Percentiles rank a stretch among this genome's conserved stretches.
These are phyloP conservation scores for Eucalyptus erythrocorys DNA, from an alignment of 345 rosid species.

Conservation along the genomic window DNA sequence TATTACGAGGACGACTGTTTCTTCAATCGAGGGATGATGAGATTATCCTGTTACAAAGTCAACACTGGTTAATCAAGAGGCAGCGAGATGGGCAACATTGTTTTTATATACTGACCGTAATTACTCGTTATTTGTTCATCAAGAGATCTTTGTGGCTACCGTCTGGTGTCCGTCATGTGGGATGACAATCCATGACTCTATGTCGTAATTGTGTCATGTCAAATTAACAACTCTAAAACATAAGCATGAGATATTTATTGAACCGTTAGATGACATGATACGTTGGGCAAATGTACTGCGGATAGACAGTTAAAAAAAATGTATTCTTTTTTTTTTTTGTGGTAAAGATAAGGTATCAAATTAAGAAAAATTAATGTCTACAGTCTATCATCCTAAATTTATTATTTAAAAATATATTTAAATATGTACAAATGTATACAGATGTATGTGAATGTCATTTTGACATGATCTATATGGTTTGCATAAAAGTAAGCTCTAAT, in stretches of 20 bases:
- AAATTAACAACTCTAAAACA: background rate
- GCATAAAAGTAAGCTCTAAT: background rate
- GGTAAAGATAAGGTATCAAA: no score
- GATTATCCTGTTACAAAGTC: background rate
- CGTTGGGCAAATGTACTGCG: background rate
- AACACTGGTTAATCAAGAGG: background rate
- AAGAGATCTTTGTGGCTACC: background rate
- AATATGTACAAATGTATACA: background rate
- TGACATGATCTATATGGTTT: background rate
- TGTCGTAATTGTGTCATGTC: background rate
- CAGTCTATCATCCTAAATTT: no score
- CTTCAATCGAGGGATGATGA: background rate
- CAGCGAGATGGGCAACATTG: background rate
- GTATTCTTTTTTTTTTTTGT: no score
- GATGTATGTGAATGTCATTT: background rate
- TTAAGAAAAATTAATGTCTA: no score
- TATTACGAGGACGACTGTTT: background rate
- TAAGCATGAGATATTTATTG: background rate
- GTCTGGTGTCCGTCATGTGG: background rate
- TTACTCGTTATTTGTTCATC: background rate
- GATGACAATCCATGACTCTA: background rate
- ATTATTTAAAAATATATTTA: background rate
- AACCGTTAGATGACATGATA: background rate
- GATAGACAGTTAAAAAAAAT: background rate
- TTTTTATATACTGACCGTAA: background rate